A percentile compares a stretch with the other conserved stretches of the same genome.
Conservation (phyloP, 179 eudicot species). For the Pouteria campechiana region DNA sequence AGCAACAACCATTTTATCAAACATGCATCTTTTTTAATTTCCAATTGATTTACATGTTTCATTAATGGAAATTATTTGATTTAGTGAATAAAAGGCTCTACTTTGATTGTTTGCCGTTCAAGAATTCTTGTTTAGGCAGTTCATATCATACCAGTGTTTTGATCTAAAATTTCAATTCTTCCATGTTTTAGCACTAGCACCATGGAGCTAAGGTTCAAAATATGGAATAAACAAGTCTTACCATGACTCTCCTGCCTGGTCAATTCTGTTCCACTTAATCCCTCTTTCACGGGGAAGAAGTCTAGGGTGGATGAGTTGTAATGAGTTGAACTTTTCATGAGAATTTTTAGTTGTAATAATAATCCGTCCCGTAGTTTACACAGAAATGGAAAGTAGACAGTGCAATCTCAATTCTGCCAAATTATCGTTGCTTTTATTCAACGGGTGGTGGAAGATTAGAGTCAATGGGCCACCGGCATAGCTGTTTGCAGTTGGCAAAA, state of each 20-base stretch:
- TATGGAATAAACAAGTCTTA: neutral
- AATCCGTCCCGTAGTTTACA: no score
- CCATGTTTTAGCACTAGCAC: neutral
- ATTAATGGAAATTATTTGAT: neutral
- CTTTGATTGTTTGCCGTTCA: neutral
- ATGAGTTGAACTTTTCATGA: no score
- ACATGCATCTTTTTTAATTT: neutral
- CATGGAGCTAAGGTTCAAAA: neutral
- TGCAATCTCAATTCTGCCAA: no score
- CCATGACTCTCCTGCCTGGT: neutral
- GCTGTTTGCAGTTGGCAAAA: no score
- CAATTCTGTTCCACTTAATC: neutral
- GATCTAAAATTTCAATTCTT: neutral
- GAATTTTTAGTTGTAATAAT: no score
- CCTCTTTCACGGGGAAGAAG: neutral
- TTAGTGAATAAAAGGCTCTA: neutral
- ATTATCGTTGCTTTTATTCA: no score
- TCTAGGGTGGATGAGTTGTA: no score
- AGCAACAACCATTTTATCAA: neutral
- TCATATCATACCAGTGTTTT: neutral
- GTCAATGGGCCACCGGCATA: no score
- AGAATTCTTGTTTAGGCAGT: neutral
- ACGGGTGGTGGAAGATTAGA: no score
- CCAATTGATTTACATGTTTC: neutral
- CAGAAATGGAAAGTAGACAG: no score